Base-by-base conservation (phyloP, 495 filamentous ascomycete species). In the Penicillium pancosmium region DNA sequence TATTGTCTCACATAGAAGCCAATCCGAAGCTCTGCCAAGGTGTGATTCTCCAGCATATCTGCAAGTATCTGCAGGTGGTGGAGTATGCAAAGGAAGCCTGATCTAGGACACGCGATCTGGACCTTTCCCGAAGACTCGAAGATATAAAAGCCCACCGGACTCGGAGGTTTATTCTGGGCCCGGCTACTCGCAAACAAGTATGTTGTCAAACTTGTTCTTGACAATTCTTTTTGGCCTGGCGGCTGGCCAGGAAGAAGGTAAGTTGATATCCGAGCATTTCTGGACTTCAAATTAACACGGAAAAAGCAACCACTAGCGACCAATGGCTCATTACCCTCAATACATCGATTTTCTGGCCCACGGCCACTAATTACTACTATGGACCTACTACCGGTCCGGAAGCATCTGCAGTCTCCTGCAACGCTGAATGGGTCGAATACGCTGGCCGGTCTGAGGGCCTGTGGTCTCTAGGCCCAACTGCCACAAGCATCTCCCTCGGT, bases 331-430 rank as follows among this genome's bases (percentile, higher is more conserved):
- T 59, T 52, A 67, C 56, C 4, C 54, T 36, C 27, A 61, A 65
- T 51, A 64, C 68, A 0, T 46, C 62, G 15, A 50, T 70, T n/a
- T 70, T 70, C 58, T 70, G 68, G 68, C 68, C 68, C 2, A 70
- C 68, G 2, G 65, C 68, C 8, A 70, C 68, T 4, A 40, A 70
- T 50, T 70, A 70, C 54, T 67, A 54, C 25, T 70, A 70, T 35
- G 67, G 67, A 2, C 67, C 67, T 12, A 70, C 67, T 3, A 56
- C 55, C n/a, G 68, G 68, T 10, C 57, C 68, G 4, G 18, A 55
- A 8, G 64, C 68, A 5, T 58, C 68, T 3, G 64, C 44, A 5
- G 68, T 70, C 9, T 50, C 58, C 15, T 70, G 68, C 25, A 67
- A 65, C 34, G 68, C 68, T 2, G 52, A 62, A 23, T 70, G 64